Conservation (phyloP, 441 rosid species). For the Dalechampia spathulata region DNA sequence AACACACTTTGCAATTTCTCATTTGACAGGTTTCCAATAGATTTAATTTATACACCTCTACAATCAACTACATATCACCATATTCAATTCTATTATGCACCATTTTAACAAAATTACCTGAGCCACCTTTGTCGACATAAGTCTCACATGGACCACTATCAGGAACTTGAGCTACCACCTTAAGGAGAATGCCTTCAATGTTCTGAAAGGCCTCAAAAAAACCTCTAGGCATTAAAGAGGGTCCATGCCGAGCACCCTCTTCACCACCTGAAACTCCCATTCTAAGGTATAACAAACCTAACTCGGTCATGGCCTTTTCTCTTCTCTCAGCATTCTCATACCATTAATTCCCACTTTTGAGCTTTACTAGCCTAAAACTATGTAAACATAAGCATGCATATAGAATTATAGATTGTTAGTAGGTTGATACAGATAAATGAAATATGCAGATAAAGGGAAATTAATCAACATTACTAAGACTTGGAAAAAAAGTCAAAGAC, state of each 20-base stretch:
- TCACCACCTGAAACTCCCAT: slow-evolving; percentile 35
- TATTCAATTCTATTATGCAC: slow-evolving; percentile 42
- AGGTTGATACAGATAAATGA: too few species aligned
- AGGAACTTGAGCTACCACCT: slow-evolving; percentile 33
- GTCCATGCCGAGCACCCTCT: slow-evolving; percentile 28
- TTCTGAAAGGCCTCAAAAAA: slow-evolving; percentile 26
- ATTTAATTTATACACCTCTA: slow-evolving; percentile 84
- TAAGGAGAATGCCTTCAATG: slow-evolving; percentile 24
- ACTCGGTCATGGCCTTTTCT: slow-evolving; percentile 22
- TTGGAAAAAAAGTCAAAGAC: too few species aligned
- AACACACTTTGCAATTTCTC: slow-evolving; percentile 61
- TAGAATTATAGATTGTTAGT: too few species aligned
- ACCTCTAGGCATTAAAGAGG: slow-evolving; percentile 31
- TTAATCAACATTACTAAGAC: too few species aligned
- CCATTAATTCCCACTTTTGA: slow-evolving; percentile 32
- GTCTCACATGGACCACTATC: slow-evolving; percentile 29
- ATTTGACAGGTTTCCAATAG: slow-evolving; percentile 72
- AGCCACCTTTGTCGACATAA: slow-evolving; percentile 26
- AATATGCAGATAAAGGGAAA: too few species aligned
- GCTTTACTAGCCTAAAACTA: too few species aligned
- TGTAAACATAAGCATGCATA: too few species aligned
- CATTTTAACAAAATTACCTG: slow-evolving; percentile 32
- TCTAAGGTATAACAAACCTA: slow-evolving; percentile 27
- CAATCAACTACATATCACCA: slow-evolving; percentile 90
- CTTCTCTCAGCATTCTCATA: slow-evolving; percentile 26